Base-by-base conservation (phyloP, 2,329 filamentous ascomycete genomes). In the Lecanicillium sp. region DNA sequence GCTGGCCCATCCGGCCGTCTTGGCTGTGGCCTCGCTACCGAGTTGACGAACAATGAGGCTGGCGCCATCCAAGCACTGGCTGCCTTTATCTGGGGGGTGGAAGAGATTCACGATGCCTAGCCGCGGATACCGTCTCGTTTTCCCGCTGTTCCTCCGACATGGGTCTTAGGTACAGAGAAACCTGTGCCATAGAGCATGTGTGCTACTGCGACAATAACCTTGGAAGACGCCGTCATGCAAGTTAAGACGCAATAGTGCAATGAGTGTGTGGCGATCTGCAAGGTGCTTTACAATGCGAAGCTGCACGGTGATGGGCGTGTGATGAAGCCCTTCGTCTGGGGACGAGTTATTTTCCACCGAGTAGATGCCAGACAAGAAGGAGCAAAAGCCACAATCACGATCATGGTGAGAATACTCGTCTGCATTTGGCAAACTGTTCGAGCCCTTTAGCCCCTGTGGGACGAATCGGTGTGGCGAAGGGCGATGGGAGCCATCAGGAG, bases 1-100 rank as follows among this genome's bases (percentile, higher is more conserved):
- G 44, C 44, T 42, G 33, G 30, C n/a, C 24, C 21, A 39, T 35
- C 17, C 21, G 14, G 35, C 44, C 44, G 36, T 39, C 44, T 46
- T 46, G 35, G 36, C 43, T 24, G 4, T 17, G 19, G 15, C 14
- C 33, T 36, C n/a, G n/a, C n/a, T n/a, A n/a, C n/a, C n/a, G n/a
- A n/a, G n/a, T n/a, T n/a, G n/a, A n/a, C n/a, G n/a, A n/a, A n/a
- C n/a, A n/a, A n/a, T n/a, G n/a, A n/a, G n/a, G 5, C 30, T 23
- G 26, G 17, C 33, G 23, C 42, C 33, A 29, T 38, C 20, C 38
- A 45, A 45, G 43, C 43, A 29, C 43, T 45, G 33, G 10, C 23
- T 29, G 37, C 33, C 24, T 7, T 15, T 33, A 29, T 20, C 2
- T 3, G 5, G 3, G 10, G 24, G 5, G 5, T 17, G 38, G 38